Evolutionary conservation across 371 early-diverging fungal species (phyloP).

Genomic region (Lichtheimia ramosa): DNA sequence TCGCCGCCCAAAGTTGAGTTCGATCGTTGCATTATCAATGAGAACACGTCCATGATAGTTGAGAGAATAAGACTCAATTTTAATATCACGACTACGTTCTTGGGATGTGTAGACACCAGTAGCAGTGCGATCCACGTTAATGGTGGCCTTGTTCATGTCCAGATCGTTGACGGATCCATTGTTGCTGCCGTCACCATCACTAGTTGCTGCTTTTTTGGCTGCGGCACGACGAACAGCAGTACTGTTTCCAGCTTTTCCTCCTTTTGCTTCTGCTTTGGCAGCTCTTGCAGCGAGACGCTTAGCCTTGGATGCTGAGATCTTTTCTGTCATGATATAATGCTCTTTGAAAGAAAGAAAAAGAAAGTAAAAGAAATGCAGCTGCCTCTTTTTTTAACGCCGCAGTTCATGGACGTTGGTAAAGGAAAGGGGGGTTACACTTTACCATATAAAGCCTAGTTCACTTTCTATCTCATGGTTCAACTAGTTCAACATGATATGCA

Average conservation of each 20-base stretch:
- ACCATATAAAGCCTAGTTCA: no score
- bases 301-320: conserved; percentile 74
- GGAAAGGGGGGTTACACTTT: no score
- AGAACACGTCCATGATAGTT: conserved; percentile 92
- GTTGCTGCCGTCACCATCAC: conserved; percentile 2
- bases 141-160: conserved; percentile 31
- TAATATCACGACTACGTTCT: conserved; percentile 90
- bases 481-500: no score
- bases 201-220: conserved; percentile 35
- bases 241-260: conserved; percentile 8
- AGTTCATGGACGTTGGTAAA: no score
- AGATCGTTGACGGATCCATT: conserved; percentile 24
- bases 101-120: conserved; percentile 94
- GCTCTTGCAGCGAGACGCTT: conserved; percentile 83
- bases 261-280: conserved; percentile 51
- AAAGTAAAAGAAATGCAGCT: not conserved
- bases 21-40: conserved; percentile 91
- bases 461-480: no score
- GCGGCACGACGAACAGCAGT: conserved; percentile 2
- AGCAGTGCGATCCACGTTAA: conserved; percentile 72
- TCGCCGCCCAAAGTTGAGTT: conserved; percentile 97
- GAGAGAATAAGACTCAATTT: conserved; percentile 93
- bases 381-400: no score
- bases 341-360: conserved; percentile 8
- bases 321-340: conserved; percentile 16